Conservation (phyloP, 2,329 filamentous ascomycete species). For the Thermothelomyces thermophilus region DNA sequence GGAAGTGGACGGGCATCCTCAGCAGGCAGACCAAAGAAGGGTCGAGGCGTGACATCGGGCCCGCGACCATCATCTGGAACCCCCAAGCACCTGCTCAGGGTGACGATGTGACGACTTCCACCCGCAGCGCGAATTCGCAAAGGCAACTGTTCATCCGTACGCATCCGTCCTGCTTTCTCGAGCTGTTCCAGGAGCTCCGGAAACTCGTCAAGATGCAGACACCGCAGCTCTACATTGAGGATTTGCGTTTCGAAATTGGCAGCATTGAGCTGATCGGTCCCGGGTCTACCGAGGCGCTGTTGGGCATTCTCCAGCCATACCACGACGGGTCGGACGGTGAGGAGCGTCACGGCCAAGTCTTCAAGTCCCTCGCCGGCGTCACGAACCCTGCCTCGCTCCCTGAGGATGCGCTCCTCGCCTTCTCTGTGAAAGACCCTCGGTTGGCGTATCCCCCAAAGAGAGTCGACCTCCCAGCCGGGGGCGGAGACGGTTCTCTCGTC, state of each 20-base stretch:
- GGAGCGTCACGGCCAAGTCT: constrained; percentile 41
- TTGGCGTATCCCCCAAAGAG: constrained; percentile 67
- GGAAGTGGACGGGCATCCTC: constrained; percentile 45
- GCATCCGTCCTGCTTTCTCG: constrained; percentile 73
- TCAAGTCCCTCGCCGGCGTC: constrained; percentile 48
- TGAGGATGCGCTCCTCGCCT: constrained; percentile 60
- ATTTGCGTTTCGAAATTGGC: constrained; percentile 61
- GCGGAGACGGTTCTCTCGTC: constrained; percentile 41
- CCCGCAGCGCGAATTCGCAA: constrained; percentile 16
- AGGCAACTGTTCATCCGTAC: constrained; percentile 61
- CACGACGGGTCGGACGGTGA: constrained; percentile 28
- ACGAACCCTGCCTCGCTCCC: constrained; percentile 67
- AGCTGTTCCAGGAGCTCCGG: constrained; percentile 59
- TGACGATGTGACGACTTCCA: constrained; percentile 10
- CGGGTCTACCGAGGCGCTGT: constrained; percentile 69
- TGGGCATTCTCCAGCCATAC: constrained; percentile 58
- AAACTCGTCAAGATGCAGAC: constrained; percentile 52
- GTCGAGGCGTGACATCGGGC: constrained; percentile 56
- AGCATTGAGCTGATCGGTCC: constrained; percentile 57
- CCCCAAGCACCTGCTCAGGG: constrained; percentile 31
- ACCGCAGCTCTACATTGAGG: constrained; percentile 57
- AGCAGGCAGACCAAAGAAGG: constrained; percentile 51
- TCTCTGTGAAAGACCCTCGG: constrained; percentile 72
- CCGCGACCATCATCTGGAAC: constrained; percentile 71
- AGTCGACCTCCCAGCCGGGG: constrained; percentile 35